Evolutionary conservation across 345 rosid species (phyloP), one percentile per base, ranked within the genome.

Genomic region (Eutrema yunnanense): DNA sequence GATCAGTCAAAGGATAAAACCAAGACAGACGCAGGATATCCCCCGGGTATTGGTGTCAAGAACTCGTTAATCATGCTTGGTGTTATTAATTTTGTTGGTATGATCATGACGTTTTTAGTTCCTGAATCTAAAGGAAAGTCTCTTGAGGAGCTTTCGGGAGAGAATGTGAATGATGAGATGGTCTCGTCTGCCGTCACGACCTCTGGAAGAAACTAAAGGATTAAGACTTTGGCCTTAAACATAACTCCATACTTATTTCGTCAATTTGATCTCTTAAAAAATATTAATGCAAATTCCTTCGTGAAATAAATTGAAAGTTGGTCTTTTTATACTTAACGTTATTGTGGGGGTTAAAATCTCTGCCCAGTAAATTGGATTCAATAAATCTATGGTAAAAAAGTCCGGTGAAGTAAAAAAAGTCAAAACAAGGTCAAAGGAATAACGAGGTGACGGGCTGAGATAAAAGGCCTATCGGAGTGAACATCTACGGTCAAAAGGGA

Each of bases 51-150:
- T 33, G 87, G 87, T n/a, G 81, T 84, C 66, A 82, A 19, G 74
- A 82, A 86, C 61, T 69, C 86, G 12, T 79, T 82, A 4, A 12
- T 81, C 10, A 80, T 80, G 64, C 73, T 86, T 34, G 89, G 79
- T 42, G 78, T 62, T 12, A 26, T 84, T 32, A 83, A 82, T 63
- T 71, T 72, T 58, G 62, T 82, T 8, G 87, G 89, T 3, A 58
- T 83, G 50, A 2, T 81, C 27, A 81, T 83, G 69, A 83, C 84
- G 13, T 62, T 83, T 75, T 37, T 86, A 66, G 86, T 80, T 6
- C 89, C 87, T 0, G 87, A 85, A 72, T 68, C 87, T 6, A 85
- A 81, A 47, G 88, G 88, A 1, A 83, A 73, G 65, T 85, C 88
- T 14, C 66, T 83, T 73, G 84, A 83, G 70, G 87, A 85, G 37